phyloP scores from a whole-genome alignment of 2,329 filamentous ascomycete genomes.

The Fusarium ramigenum region DNA sequence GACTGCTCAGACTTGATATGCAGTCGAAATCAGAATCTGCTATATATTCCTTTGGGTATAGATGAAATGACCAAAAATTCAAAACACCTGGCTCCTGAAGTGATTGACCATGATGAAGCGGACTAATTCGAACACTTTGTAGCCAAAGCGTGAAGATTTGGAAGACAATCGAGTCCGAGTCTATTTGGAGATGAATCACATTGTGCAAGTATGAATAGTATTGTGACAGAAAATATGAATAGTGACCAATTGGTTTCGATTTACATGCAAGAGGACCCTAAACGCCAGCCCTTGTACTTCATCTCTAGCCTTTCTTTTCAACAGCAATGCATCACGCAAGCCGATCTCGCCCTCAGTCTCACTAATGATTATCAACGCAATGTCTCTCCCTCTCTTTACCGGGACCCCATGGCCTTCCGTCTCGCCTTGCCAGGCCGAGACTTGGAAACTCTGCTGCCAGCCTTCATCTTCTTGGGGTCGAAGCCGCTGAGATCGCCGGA shows the following conservation, averaged over 20 bases:
- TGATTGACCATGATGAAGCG: not conserved
- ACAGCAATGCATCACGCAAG: constrained; percentile 25
- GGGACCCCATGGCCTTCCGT: constrained; percentile 55
- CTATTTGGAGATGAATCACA: not conserved
- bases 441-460: constrained; percentile 53
- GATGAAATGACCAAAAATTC: constrained; percentile 49
- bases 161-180: not conserved
- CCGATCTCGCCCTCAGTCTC: not conserved
- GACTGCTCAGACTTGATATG: constrained; percentile 25
- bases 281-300: constrained; percentile 40
- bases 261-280: constrained; percentile 39
- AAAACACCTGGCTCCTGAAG: constrained; percentile 1
- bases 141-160: not conserved
- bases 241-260: constrained; percentile 36
- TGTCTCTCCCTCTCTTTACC: constrained; percentile 20
- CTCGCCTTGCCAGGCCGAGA: constrained; percentile 61
- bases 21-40: constrained; percentile 45
- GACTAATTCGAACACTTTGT: not conserved
- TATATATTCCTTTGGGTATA: constrained; percentile 50
- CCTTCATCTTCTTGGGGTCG: constrained; percentile 86
- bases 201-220: not conserved
- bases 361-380: constrained; percentile 6
- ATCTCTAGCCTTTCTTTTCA: constrained; percentile 37
- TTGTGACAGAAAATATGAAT: constrained; percentile 29
- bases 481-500: constrained; percentile 84